Percentiles rank a stretch among this genome's conserved stretches.
These are phyloP conservation scores for Cerioporus squamosus DNA, from an alignment of 1,284 basidiomycete species.

Conservation along the genomic window DNA sequence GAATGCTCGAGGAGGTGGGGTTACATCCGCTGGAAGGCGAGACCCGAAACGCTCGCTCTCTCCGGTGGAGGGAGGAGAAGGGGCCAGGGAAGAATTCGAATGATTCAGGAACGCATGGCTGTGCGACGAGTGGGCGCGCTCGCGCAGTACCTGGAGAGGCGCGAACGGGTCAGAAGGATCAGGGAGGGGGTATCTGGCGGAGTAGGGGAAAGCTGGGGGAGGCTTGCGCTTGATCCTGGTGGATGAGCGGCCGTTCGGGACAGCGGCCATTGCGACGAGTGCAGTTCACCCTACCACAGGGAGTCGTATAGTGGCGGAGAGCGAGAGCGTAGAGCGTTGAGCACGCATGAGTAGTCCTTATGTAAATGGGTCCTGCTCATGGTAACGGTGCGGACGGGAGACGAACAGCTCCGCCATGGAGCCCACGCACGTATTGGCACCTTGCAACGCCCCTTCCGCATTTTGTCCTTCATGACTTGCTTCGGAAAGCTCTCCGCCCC, in stretches of 20 bases:
- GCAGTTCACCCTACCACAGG: conserved; percentile 8
- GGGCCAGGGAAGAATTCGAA: conserved; percentile 19
- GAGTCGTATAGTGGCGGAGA: conserved; percentile 12
- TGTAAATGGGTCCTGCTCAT: conserved; percentile 22
- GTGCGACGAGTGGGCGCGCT: conserved; percentile 38
- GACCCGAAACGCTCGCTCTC: conserved; percentile 7
- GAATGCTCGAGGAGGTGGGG: conserved; percentile 13
- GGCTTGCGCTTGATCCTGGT: conserved; percentile 51
- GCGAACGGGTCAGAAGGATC: conserved; percentile 61
- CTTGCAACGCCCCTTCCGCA: conserved; percentile 15
- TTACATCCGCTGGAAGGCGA: conserved; percentile 7
- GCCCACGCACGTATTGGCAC: conserved; percentile 11
- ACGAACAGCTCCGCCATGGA: conserved; percentile 8
- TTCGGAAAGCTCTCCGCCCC: conserved; percentile 4
- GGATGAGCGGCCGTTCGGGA: conserved; percentile 11
- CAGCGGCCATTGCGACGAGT: conserved; percentile 23
- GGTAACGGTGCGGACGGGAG: conserved; percentile 15
- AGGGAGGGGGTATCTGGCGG: conserved; percentile 52
- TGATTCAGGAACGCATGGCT: conserved; percentile 24
- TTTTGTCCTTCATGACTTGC: conserved; percentile 8
- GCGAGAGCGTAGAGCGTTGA: conserved; percentile 6
- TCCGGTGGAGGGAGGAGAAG: conserved; percentile 12
- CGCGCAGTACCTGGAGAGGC: conserved; percentile 53
- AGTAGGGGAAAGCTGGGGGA: conserved; percentile 45
- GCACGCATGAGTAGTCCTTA: conserved; percentile 14